Evolutionary conservation across 1,284 basidiomycete genomes (phyloP).

Genomic region (Termitomyces sp.): DNA sequence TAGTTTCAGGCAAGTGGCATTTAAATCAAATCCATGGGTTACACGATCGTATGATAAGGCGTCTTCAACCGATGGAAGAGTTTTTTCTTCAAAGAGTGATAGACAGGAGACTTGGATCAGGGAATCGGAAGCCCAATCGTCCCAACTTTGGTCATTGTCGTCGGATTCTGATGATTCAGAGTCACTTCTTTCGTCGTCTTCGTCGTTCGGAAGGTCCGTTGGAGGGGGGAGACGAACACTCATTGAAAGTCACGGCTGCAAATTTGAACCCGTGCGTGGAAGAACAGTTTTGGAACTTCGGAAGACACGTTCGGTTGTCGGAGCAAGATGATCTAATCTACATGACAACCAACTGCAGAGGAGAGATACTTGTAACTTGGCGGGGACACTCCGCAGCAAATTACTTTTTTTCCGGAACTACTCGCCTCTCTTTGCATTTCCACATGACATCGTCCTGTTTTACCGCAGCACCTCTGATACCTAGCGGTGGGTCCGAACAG

Average conservation of each 20-base stretch:
- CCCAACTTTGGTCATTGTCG: conserved; percentile 68
- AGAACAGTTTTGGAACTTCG: neutral
- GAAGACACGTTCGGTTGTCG: neutral
- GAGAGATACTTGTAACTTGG: too few species aligned
- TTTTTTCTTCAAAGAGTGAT: conserved; percentile 78
- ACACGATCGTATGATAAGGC: conserved; percentile 62
- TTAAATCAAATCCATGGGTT: conserved; percentile 61
- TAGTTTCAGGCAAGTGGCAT: conserved; percentile 41
- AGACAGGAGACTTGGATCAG: conserved; percentile 49
- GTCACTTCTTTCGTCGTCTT: conserved; percentile 17
- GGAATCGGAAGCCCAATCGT: conserved; percentile 77
- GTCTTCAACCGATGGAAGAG: conserved; percentile 56
- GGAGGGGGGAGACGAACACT: conserved; percentile 32
- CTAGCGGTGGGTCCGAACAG: neutral
- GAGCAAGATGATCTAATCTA: conserved; percentile 14
- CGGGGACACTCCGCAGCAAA: neutral
- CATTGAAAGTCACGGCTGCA: conserved; percentile 23
- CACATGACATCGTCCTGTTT: neutral
- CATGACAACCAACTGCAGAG: too few species aligned
- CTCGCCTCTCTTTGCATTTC: neutral
- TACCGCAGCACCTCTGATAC: neutral
- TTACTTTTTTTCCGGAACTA: neutral
- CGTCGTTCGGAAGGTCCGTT: conserved; percentile 17
- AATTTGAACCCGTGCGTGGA: neutral
- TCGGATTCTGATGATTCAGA: conserved; percentile 33